Evolutionary conservation across 2,329 filamentous ascomycete genomes (phyloP), one percentile per base, ranked within the genome.

Genomic region (Neofusicoccum parvum): DNA sequence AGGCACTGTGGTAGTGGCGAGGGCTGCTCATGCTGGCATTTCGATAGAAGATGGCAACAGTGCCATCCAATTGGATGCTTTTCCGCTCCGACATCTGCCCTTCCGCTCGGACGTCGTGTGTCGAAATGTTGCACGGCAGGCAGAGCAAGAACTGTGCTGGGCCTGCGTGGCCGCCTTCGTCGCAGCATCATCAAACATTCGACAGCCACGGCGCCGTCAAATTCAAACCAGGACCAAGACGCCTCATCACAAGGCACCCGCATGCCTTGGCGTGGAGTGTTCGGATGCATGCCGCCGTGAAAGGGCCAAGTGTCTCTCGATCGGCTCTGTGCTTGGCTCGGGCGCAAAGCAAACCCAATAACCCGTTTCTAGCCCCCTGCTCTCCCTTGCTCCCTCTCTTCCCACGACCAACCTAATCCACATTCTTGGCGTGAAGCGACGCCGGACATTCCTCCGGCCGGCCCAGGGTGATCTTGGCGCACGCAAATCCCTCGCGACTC

Each of bases 391-490:
- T 46, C 41, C 39, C 27, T 58, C 34, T 36, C 39, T 37, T 60
- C 56, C 41, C 4, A 36, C 10, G 36, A 6, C 56, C 41, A 60
- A 23, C n/a, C 6, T 10, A 23, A 20, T 17, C 41, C 27, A 46
- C 56, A 60, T 60, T 60, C 56, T 60, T 49, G 41, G 56, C 56
- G 10, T 1, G 41, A 15, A 4, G 27, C 41, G 32, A 39, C 43
- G 32, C 43, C 56, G 56, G 56, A 37, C 27, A 60, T 60, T 60
- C 43, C 56, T 60, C 56, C 56, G 56, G 43, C 17, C 6, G n/a
- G 48, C 41, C 23, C 23, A 17, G 36, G 17, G 9, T 7, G 14
- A 11, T 32, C 54, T 46, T 59, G 39, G 54, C 54, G 12, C 14
- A 17, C 54, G 54, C 20, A 46, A 32, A 15, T 20, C 27, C 11